Conservation (phyloP, 345 rosid species). For the Atalantia buxifolia region DNA sequence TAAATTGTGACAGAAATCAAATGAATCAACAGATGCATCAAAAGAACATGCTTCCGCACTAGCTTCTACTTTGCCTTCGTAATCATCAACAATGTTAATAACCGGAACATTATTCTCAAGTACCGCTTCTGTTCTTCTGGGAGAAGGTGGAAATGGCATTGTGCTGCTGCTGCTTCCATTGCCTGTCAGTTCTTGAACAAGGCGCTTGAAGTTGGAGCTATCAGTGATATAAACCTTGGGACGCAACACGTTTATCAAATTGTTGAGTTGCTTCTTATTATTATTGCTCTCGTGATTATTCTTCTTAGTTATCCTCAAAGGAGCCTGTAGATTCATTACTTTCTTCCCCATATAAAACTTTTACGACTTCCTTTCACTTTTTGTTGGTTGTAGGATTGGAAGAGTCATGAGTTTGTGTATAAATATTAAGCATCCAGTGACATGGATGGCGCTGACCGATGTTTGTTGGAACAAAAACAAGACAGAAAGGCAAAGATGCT, state of each 20-base stretch:
- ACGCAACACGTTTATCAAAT: conserved; percentile 23
- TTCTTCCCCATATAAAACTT: conserved; percentile 23
- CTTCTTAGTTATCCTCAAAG: conserved; percentile 8
- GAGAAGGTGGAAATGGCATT: neutral
- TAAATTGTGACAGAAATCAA: neutral
- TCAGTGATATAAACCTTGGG: conserved; percentile 53
- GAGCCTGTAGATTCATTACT: conserved; percentile 5
- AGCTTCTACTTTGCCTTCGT: neutral
- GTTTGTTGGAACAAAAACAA: neutral
- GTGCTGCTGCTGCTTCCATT: neutral
- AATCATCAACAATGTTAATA: neutral
- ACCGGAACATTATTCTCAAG: neutral
- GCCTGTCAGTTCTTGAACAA: conserved; percentile 51
- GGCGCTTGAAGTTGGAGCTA: conserved; percentile 38
- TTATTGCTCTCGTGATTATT: conserved; percentile 8
- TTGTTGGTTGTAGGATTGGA: neutral
- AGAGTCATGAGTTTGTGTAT: neutral
- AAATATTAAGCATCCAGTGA: neutral
- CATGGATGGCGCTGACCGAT: neutral
- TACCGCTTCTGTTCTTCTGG: neutral
- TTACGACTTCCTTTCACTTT: neutral
- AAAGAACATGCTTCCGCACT: neutral
- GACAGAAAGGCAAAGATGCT: conserved; percentile 18
- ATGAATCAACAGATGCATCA: conserved; percentile 6
- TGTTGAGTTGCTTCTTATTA: conserved; percentile 5